Evolutionary conservation across 495 filamentous ascomycete species (phyloP), one percentile per base, ranked within the genome.

Genomic region (Parathielavia appendiculata): DNA sequence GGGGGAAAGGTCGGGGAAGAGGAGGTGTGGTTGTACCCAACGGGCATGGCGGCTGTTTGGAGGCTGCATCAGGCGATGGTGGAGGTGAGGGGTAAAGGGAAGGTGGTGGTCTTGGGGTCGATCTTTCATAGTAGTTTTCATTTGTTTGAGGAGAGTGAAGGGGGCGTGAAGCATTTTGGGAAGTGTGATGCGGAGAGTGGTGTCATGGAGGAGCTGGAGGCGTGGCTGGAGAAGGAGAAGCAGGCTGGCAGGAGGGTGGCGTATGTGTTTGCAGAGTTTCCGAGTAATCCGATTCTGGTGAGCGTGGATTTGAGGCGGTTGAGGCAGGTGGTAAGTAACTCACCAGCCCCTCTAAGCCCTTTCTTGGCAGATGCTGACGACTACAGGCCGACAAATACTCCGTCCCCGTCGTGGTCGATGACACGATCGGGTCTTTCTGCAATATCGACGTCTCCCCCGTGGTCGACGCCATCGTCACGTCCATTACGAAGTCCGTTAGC

Each of bases 401-500:
- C n/a, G 76, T 81, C 63, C 56, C 73, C 32, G 43, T 80, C 1
- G 72, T 80, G 1, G 59, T 73, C 11, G 80, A 83, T 63, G 79
- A 83, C 12, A 82, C 79, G 0, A 62, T 79, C 26, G 76, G 71
- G 3, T 76, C 70, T 6, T 77, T 75, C n/a, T 71, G 69, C 58
- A 83, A 83, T 56, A 63, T 80, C 22, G 73, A 80, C 57, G 62
- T 78, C 19, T 51, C 73, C 22, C 58, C 64, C 14, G 63, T 63
- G 0, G 73, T 71, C 0, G 80, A 83, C 61, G 64, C 77, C 1
- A 51, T 83, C 47, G 49, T 79, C 7, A 74, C 76, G 1, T 75
- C 70, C 36, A 66, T 81, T 9, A 81, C 78, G 20, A 82, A 82
- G 66, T 67, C 69, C 2, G 79, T 82, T 58, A 75, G 66, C 54